These are phyloP conservation scores for Penicillium decumbens DNA, from an alignment of 2,329 filamentous ascomycete genomes.

Conservation along the genomic window DNA sequence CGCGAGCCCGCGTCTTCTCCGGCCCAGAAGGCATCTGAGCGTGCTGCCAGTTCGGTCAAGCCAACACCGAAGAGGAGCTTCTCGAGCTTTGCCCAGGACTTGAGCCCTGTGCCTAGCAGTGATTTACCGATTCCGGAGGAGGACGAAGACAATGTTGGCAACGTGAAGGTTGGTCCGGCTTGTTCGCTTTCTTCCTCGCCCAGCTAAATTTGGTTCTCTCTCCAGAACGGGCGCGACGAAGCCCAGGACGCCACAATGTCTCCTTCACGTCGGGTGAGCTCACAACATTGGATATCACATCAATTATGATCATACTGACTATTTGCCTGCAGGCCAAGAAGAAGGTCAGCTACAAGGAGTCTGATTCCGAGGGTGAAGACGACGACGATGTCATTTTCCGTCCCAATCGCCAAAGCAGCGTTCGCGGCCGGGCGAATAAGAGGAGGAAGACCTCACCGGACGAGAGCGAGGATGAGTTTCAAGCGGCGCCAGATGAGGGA, in stretches of 20 bases:
- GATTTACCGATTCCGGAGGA: slow-evolving; percentile 67
- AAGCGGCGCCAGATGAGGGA: slow-evolving; percentile 52
- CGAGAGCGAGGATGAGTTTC: slow-evolving; percentile 62
- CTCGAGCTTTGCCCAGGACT: slow-evolving; percentile 44
- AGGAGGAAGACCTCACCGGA: slow-evolving; percentile 60
- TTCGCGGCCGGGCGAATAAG: slow-evolving; percentile 49
- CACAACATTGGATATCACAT: not conserved
- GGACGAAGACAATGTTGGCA: slow-evolving; percentile 47
- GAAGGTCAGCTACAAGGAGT: slow-evolving; percentile 71
- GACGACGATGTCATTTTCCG: slow-evolving; percentile 70
- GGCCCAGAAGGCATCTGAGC: slow-evolving; percentile 32
- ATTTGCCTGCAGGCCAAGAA: slow-evolving; percentile 51
- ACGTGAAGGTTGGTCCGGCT: slow-evolving; percentile 31
- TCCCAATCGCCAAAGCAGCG: slow-evolving; percentile 46
- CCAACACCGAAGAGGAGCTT: slow-evolving; percentile 37
- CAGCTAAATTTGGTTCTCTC: slow-evolving; percentile 6
- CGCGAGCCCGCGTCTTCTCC: slow-evolving; percentile 38
- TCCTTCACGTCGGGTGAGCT: slow-evolving; percentile 70
- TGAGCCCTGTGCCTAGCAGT: slow-evolving; percentile 77
- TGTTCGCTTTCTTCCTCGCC: not conserved
- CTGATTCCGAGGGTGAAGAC: slow-evolving; percentile 64
- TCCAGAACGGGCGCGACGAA: slow-evolving; percentile 44
- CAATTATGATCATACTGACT: slow-evolving; percentile 1
- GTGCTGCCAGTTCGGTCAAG: slow-evolving; percentile 27
- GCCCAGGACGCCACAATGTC: slow-evolving; percentile 55